Base-by-base conservation (phyloP, 305 asterid species). In the Nicotiana rustica region DNA sequence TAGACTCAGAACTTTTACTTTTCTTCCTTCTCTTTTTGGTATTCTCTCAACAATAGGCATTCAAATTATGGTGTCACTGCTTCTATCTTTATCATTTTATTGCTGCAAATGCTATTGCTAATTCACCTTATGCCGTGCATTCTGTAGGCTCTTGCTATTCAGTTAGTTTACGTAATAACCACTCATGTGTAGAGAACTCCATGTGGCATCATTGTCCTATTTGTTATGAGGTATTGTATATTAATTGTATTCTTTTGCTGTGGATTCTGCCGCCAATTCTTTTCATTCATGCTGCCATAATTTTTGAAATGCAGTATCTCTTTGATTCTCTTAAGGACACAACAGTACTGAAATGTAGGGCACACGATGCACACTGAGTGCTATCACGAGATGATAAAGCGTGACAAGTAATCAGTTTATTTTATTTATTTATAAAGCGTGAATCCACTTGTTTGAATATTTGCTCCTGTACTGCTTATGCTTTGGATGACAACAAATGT, bases 141-240 rank as follows among this genome's bases (percentile, higher is more conserved):
- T 49, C 10, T 82, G 83, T 91, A 94, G 97, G 97, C 49, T 88
- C 95, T 3, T 94, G 97, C 85, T 96, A 96, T 89, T 92, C 99
- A 3, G 86, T 83, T 61, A 78, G 85, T 86, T 85, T 96, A 70
- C 96, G 84, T 18, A 77, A 91, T 88, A 96, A 96, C 82, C 99
- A 96, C 82, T 81, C 69, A 1, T 95, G 99, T 8, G 93, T 94
- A 55, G 98, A 96, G 89, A 91, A 94, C 86, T 94, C 99, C 62
- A 96, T 93, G 96, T 90, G 95, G 86, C 99, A 96, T 89, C 99
- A 96, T 69, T 96, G 99, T 82, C 97, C 99, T 65, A 96, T 96
- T 64, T 96, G 99, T 83, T 96, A 92, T 36, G 99, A 96, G 99
- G 98, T 96, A 82, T 86, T 79, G 60, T 80, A 14, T 49, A 49